Evolutionary conservation across 2,329 filamentous ascomycete species (phyloP), one percentile per base, ranked within the genome.

Genomic region (Chalaropsis thielavioides): DNA sequence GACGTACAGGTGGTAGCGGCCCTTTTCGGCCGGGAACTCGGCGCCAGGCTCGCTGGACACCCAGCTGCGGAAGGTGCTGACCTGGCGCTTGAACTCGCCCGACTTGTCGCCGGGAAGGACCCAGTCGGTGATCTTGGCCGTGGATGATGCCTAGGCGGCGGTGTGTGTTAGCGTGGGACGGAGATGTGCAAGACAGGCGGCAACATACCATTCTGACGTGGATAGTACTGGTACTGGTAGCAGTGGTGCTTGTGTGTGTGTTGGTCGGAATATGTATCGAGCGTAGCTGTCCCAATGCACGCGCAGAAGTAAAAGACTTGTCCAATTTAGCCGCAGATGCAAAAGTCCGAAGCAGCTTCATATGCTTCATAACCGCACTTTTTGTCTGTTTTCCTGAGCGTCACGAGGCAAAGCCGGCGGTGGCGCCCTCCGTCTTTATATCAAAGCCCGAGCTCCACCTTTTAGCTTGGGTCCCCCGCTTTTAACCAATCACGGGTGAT

Each of bases 51-150:
- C 83, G 68, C 81, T 83, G 40, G 88, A 90, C 74, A 96, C 88
- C 75, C 79, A 89, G 74, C 88, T 83, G 67, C 94, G 85, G 77
- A 97, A 97, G 64, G 84, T 81, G 67, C 89, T 94, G 68, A 81
- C 80, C 74, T 91, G 89, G 68, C 92, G 87, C 78, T 96, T 96
- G 81, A 95, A 97, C 76, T 96, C 91, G 75, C 92, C 92, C 19
- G 84, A 83, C 72, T 84, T 88, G 78, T 94, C 89, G 70, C 80
- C 80, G 58, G 83, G 86, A 68, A 84, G 80, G 63, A 94, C 90
- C 90, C 90, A 96, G 71, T 92, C 84, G 58, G 90, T 92, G 73
- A 95, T 90, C 5, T 51, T 67, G 4, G 51, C 22, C 13, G 46
- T 60, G 11, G 31, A 54, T 11, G 49, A 46, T 2, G 49, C 24